Base-by-base conservation (phyloP, 345 rosid species). In the Rhizophora mangle region DNA sequence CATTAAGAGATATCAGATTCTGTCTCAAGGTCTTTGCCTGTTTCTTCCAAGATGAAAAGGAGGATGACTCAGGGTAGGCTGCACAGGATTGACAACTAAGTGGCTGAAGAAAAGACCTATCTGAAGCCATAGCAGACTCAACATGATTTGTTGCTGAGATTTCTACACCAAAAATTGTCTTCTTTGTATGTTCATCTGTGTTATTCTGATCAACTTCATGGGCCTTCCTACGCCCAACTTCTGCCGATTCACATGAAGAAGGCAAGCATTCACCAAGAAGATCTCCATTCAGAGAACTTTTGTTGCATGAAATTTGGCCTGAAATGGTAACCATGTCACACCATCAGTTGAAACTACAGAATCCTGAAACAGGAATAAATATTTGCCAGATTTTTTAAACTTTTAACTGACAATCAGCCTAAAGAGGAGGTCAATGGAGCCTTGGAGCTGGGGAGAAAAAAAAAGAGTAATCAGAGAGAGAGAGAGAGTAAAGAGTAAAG, bases 141-240 rank as follows among this genome's bases (percentile, higher is more conserved):
- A 15, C 80, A 60, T 52, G 60, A 65, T 60, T 69, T 27, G 37
- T 68, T 53, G 68, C 75, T 20, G 65, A 78, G 57, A 84, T 70
- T 65, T 84, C 83, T 6, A 81, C 70, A 27, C 85, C 85, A 62
- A 79, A 81, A 65, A 79, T 26, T 66, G 70, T 81, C 70, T 60
- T 77, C 51, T 63, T 79, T 24, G 22, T 46, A 26, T 2, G 34
- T 60, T 34, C 54, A 51, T 77, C 67, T 32, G 51, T 56, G 18
- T 67, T 71, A 32, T 27, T 64, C 11, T 70, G 80, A 61, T 67
- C 59, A 64, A 58, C 56, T 21, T 51, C 76, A 7, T 16, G 63
- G 29, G 74, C 64, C 43, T 71, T 68, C 43, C 52, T 37, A 60
- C 22, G 32, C 64, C 72, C 74, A 74, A 70, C 32, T 57, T 72